phyloP scores from a whole-genome alignment of 2,329 filamentous ascomycete species.

The Stachybotrys elegans region DNA sequence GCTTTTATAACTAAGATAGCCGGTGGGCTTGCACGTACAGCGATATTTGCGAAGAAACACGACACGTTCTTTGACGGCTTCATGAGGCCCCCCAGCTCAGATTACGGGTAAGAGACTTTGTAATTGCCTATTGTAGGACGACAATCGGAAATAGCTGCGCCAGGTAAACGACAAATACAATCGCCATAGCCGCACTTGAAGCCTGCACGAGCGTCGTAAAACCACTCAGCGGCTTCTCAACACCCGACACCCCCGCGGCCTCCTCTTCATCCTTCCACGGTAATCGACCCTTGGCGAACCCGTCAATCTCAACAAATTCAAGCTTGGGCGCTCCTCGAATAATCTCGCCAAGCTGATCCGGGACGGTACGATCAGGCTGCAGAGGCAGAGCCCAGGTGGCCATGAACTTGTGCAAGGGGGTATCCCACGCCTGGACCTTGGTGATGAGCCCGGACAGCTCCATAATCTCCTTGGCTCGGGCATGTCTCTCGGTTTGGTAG shows the following conservation, averaged over 20 bases:
- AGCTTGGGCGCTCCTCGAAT: not conserved
- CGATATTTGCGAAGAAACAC: too few relatives aligned
- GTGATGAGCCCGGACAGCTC: not conserved
- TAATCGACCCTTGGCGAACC: not conserved
- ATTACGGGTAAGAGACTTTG: too few relatives aligned
- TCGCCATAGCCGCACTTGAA: too few relatives aligned
- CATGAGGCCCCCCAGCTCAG: too few relatives aligned
- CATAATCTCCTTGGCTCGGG: not conserved
- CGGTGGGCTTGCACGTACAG: too few relatives aligned
- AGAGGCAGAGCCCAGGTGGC: not conserved
- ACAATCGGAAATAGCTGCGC: too few relatives aligned
- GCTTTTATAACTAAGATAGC: too few relatives aligned
- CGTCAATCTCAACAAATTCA: not conserved
- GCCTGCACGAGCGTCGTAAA: too few relatives aligned
- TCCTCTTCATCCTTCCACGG: not conserved
- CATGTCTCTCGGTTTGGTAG: not conserved
- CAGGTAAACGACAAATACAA: too few relatives aligned
- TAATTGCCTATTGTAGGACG: too few relatives aligned
- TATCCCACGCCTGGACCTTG: not conserved
- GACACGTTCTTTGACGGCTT: too few relatives aligned
- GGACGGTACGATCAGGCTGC: not conserved
- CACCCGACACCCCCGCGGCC: not conserved
- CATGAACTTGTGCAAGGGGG: not conserved
- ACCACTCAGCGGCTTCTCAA: too few relatives aligned
- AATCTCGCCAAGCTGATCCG: not conserved